Evolutionary conservation across 208 protist genomes (phyloP).

Genomic region (Acanthamoeba royreba): DNA sequence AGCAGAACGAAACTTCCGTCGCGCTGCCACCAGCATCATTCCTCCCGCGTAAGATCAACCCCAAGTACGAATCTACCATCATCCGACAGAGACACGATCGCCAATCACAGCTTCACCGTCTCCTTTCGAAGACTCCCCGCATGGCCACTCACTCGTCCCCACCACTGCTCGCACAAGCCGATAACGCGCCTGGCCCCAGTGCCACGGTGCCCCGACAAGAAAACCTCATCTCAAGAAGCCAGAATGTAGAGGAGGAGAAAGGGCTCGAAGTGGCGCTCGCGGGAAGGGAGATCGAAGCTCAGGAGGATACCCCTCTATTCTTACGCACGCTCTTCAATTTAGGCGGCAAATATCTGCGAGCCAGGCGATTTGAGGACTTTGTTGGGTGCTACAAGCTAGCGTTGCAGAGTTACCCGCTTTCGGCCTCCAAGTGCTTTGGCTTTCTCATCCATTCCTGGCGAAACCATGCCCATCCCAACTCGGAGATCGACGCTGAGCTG

Average conservation of each 20-base stretch:
- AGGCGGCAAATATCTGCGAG: background rate
- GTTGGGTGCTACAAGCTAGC: background rate
- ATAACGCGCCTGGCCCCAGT: too few relatives aligned
- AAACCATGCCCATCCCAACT: background rate
- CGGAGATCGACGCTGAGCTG: background rate
- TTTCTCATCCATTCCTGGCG: background rate
- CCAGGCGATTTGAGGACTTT: background rate
- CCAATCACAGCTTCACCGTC: background rate
- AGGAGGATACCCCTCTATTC: background rate
- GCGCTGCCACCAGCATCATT: background rate
- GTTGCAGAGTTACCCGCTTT: background rate
- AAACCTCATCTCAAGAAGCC: too few relatives aligned
- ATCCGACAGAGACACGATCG: background rate
- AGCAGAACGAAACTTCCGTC: background rate
- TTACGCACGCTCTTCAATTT: background rate
- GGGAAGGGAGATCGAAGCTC: background rate
- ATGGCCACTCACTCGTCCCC: background rate
- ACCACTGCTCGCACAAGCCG: background rate
- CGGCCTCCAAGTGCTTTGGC: background rate
- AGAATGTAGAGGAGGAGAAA: background rate
- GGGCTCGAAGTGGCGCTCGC: background rate
- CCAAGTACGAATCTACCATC: background rate
- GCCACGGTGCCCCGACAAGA: too few relatives aligned
- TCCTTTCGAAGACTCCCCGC: background rate
- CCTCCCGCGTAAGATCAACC: background rate